Base-by-base conservation (phyloP, 352 stramenopile genomes). In the Phytophthora kernoviae region DNA sequence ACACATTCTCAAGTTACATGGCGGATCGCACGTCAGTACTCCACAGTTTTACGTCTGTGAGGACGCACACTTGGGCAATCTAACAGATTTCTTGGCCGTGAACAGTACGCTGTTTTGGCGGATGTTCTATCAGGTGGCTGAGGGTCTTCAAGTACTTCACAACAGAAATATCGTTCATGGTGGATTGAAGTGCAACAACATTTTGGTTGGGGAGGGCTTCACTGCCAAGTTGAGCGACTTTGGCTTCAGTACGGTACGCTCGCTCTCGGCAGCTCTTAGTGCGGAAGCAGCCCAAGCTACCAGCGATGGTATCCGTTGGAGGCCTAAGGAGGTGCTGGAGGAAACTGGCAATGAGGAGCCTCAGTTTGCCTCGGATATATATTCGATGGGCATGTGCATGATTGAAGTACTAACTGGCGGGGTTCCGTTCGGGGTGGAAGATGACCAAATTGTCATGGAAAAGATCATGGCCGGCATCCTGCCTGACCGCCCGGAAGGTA, bases 131-230 rank as follows among this genome's bases (percentile, higher is more conserved):
- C 32, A 62, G 10, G 46, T 51, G 0, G 42, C 33, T 14, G 4
- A 80, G 20, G 73, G 77, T 0, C 49, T 87, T 0, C 26, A 69
- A 15, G 68, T 68, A 26, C 64, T 87, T 8, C 77, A 87, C 54
- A 47, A 73, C 26, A 42, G 58, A 9, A 58, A 58, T 22, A 48
- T 73, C 11, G 61, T 68, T 10, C 73, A 84, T 39, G 70, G 71
- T 1, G 60, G 51, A 0, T 45, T 86, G 5, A 61, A 58, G 2
- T 76, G 62, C 27, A 71, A 43, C 45, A 83, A 86, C 49, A 56
- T 84, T 9, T 44, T 86, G 1, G 65, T 86, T 5, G 68, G 70
- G 33, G 63, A 72, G 12, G 60, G 56, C 0, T 24, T 44, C 5
- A 22, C 47, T 2, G 51, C 42, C 3, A 67, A 67, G 37, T 21